phyloP scores from a whole-genome alignment of 2,329 filamentous ascomycete genomes.

The Colletotrichum gloeosporioides region DNA sequence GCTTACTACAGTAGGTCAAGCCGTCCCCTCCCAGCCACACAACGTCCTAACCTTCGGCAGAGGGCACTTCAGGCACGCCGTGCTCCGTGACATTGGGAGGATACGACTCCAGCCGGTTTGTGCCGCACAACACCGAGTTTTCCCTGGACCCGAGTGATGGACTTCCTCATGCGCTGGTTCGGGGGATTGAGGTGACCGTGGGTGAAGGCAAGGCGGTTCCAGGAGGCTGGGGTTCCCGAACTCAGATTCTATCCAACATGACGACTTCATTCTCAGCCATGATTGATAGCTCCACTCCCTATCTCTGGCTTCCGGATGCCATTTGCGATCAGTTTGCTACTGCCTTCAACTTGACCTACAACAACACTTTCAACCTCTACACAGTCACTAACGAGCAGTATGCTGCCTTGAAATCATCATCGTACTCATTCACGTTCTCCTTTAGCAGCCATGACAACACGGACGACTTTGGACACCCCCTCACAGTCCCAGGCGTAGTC shows the following conservation, averaged over 20 bases:
- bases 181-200: conserved; percentile 55
- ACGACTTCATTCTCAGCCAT: conserved; percentile 54
- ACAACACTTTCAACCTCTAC: conserved; percentile 68
- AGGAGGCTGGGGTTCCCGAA: conserved; percentile 43
- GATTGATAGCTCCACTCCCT: conserved; percentile 70
- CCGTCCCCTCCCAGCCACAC: conserved; percentile 10
- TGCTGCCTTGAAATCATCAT: conserved; percentile 44
- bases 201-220: conserved; percentile 34
- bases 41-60: conserved; percentile 36
- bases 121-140: conserved; percentile 66
- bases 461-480: conserved; percentile 55
- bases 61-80: conserved; percentile 45
- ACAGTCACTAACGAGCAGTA: conserved; percentile 65
- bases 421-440: conserved; percentile 62
- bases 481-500: conserved; percentile 54
- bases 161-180: conserved; percentile 63
- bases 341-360: conserved; percentile 69
- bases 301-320: conserved; percentile 64
- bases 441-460: conserved; percentile 61
- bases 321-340: conserved; percentile 70
- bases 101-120: conserved; percentile 68
- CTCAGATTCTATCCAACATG: conserved; percentile 46
- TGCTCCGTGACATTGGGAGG: conserved; percentile 72
- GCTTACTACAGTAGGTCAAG: conserved; percentile 68
- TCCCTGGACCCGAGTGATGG: conserved; percentile 58